A percentile compares a stretch with the other conserved stretches of the same genome.
These are phyloP conservation scores for Aspergillus tamarii DNA, from an alignment of 2,329 filamentous ascomycete genomes.

Conservation along the genomic window DNA sequence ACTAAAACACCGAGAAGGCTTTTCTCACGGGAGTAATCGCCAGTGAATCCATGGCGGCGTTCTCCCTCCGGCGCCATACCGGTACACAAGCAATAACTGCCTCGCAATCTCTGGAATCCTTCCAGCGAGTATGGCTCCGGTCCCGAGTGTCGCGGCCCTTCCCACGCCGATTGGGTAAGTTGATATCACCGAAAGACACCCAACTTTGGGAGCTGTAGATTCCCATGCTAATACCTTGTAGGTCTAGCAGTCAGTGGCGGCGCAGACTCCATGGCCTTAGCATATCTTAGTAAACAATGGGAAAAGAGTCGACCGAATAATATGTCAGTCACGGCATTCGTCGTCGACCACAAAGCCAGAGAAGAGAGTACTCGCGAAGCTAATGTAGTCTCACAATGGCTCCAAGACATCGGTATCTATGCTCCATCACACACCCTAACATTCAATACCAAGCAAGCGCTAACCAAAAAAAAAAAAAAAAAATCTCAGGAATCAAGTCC, in stretches of 20 bases:
- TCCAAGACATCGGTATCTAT: slow-evolving; percentile 48
- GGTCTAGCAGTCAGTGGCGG: slow-evolving; percentile 87
- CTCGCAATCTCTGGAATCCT: slow-evolving; percentile 33
- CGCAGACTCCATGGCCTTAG: slow-evolving; percentile 96
- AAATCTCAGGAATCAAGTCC: slow-evolving; percentile 34
- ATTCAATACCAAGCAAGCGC: neutral
- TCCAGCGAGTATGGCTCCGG: slow-evolving; percentile 34
- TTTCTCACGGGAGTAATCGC: neutral
- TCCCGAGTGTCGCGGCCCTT: slow-evolving; percentile 21
- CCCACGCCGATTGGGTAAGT: slow-evolving; percentile 34
- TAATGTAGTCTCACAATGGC: slow-evolving; percentile 50
- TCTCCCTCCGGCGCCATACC: slow-evolving; percentile 12
- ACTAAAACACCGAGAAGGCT: neutral
- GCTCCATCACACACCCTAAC: neutral
- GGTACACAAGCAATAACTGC: slow-evolving; percentile 26
- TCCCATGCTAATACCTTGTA: slow-evolving; percentile 35
- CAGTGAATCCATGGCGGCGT: slow-evolving; percentile 19
- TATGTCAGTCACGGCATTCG: slow-evolving; percentile 55
- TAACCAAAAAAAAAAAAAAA: neutral
- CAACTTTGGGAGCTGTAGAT: neutral
- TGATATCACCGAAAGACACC: neutral
- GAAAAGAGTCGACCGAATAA: slow-evolving; percentile 33
- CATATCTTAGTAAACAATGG: slow-evolving; percentile 66
- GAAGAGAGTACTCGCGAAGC: slow-evolving; percentile 60
- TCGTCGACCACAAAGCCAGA: slow-evolving; percentile 66